These are phyloP conservation scores for Calonectria crousiana DNA, from an alignment of 2,329 filamentous ascomycete species.

Conservation along the genomic window DNA sequence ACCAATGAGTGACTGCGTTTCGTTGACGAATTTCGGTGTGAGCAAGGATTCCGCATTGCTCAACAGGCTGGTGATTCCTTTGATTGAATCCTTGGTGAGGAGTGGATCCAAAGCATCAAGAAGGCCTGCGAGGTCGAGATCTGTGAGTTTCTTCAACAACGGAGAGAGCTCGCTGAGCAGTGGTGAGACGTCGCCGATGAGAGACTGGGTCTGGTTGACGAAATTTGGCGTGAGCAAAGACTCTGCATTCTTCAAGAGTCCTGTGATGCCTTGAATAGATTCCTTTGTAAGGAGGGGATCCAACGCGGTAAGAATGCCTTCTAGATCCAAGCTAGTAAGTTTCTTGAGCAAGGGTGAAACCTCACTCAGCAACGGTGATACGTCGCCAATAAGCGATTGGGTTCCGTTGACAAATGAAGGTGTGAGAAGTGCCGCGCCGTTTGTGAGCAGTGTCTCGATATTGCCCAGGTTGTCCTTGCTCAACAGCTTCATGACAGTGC, in stretches of 20 bases:
- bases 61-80: slow-evolving; percentile 47
- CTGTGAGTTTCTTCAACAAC: slow-evolving; percentile 41
- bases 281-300: slow-evolving; percentile 44
- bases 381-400: slow-evolving; percentile 49
- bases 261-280: slow-evolving; percentile 44
- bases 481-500: slow-evolving; percentile 47
- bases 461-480: slow-evolving; percentile 48
- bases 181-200: slow-evolving; percentile 50
- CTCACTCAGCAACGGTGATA: slow-evolving; percentile 48
- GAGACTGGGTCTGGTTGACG: slow-evolving; percentile 40
- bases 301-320: slow-evolving; percentile 45
- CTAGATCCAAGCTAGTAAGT: slow-evolving; percentile 47
- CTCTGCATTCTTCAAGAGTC: slow-evolving; percentile 47
- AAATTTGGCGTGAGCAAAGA: slow-evolving; percentile 39
- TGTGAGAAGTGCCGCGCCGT: slow-evolving; percentile 53
- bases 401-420: slow-evolving; percentile 50
- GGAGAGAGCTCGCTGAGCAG: slow-evolving; percentile 42
- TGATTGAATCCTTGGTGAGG: slow-evolving; percentile 48
- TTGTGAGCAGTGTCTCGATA: slow-evolving; percentile 50
- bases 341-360: slow-evolving; percentile 39
- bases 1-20: slow-evolving; percentile 46
- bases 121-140: slow-evolving; percentile 50
- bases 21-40: slow-evolving; percentile 33
- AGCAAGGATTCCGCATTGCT: slow-evolving; percentile 50
- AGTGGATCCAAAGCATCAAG: slow-evolving; percentile 51